Percentiles rank a stretch among this genome's conserved stretches.
Evolutionary conservation across 2,329 filamentous ascomycete species (phyloP).

Genomic region (Orbilia brochopaga): DNA sequence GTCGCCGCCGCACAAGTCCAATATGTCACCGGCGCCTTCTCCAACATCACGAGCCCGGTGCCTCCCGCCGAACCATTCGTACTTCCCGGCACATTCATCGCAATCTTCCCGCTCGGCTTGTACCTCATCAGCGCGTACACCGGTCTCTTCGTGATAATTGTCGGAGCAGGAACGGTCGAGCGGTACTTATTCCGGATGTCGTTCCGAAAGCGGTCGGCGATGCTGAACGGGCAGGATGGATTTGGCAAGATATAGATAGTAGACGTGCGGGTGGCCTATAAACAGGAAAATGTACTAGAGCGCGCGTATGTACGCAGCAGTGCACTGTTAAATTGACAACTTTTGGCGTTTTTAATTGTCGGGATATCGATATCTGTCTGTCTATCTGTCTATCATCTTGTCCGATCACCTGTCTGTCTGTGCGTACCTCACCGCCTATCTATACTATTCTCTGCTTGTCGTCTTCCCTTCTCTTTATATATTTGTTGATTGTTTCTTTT

Average conservation of each 20-base stretch:
- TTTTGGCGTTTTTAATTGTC: too few species aligned
- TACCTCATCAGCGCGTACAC: slow-evolving; percentile 71
- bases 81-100: slow-evolving; percentile 70
- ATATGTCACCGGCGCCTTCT: slow-evolving; percentile 75
- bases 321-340: too few species aligned
- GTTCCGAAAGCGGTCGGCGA: slow-evolving; percentile 64
- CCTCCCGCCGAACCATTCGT: slow-evolving; percentile 66
- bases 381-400: too few species aligned
- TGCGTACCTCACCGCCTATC: too few species aligned
- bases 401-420: too few species aligned
- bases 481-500: slow-evolving; percentile 19
- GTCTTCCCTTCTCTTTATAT: slow-evolving; percentile 8
- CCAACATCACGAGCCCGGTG: slow-evolving; percentile 61
- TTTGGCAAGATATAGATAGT: slow-evolving; percentile 38
- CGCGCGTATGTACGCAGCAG: too few species aligned
- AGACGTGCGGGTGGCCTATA: slow-evolving; percentile 35
- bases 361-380: too few species aligned
- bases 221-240: slow-evolving; percentile 26
- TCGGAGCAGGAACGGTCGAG: slow-evolving; percentile 71
- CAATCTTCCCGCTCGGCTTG: slow-evolving; percentile 74
- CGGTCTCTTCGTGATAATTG: slow-evolving; percentile 64
- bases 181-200: slow-evolving; percentile 71
- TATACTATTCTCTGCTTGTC: slow-evolving; percentile 12
- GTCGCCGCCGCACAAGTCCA: slow-evolving; percentile 73
- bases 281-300: too few species aligned